Conservation (phyloP, 2,329 filamentous ascomycete species). For the Verticillium isaacii region DNA sequence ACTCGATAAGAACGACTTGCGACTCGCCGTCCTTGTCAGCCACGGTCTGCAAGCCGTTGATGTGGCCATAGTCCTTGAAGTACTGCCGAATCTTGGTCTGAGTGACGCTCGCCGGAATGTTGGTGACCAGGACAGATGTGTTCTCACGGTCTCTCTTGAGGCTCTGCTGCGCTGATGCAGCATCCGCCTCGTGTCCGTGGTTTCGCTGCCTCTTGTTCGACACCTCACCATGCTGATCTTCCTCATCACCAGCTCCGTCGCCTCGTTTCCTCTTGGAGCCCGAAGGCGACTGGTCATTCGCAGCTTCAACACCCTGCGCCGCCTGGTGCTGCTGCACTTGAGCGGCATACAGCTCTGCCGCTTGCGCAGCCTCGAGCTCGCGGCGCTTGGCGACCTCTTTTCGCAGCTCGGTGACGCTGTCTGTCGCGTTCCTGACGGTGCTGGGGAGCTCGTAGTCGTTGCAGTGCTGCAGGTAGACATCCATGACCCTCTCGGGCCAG, state of each 20-base stretch:
- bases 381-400: slow-evolving; percentile 61
- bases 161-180: slow-evolving; percentile 24
- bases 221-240: slow-evolving; percentile 30
- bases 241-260: slow-evolving; percentile 39
- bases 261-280: slow-evolving; percentile 67
- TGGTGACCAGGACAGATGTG: slow-evolving; percentile 75
- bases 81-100: slow-evolving; percentile 78
- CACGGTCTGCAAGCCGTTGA: slow-evolving; percentile 71
- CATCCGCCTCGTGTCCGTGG: slow-evolving; percentile 26
- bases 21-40: slow-evolving; percentile 56
- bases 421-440: slow-evolving; percentile 67
- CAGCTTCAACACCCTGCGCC: slow-evolving; percentile 18
- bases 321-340: slow-evolving; percentile 29
- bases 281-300: slow-evolving; percentile 29
- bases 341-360: slow-evolving; percentile 46
- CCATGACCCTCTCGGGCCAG: slow-evolving; percentile 71
- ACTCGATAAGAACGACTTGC: slow-evolving; percentile 76
- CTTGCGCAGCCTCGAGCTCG: slow-evolving; percentile 59
- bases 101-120: slow-evolving; percentile 65
- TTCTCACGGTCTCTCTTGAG: slow-evolving; percentile 85
- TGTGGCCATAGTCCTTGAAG: slow-evolving; percentile 83
- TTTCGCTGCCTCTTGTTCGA: slow-evolving; percentile 64
- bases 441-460: slow-evolving; percentile 84
- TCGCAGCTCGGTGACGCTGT: slow-evolving; percentile 65
- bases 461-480: slow-evolving; percentile 73